These are phyloP conservation scores for Sporothrix sp. DNA, from an alignment of 2,329 filamentous ascomycete genomes.

Conservation along the genomic window DNA sequence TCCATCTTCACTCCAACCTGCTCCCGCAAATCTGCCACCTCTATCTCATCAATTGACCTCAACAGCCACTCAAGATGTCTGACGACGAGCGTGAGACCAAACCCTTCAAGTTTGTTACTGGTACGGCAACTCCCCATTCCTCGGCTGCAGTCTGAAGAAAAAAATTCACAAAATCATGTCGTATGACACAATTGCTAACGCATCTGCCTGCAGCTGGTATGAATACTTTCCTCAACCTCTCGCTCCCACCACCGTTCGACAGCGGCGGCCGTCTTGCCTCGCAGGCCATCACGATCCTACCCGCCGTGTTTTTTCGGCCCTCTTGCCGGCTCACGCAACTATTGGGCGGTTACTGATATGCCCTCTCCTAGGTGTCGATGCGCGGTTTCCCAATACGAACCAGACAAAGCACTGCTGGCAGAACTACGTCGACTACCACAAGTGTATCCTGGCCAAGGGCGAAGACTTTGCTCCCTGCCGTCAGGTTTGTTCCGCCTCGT, in stretches of 20 bases:
- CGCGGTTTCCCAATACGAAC: constrained; percentile 97
- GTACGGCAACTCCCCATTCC: constrained; percentile 13
- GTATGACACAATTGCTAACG: constrained; percentile 18
- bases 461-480: constrained; percentile 96
- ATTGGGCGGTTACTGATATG: neutral
- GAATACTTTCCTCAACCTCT: no score
- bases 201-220: constrained; percentile 16
- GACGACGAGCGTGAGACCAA: constrained; percentile 85
- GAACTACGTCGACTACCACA: constrained; percentile 99
- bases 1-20: constrained; percentile 27
- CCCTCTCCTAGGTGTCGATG: constrained; percentile 73
- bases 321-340: neutral
- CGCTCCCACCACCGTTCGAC: neutral
- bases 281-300: neutral
- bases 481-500: constrained; percentile 57
- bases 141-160: neutral
- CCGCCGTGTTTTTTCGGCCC: neutral
- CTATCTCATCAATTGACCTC: constrained; percentile 24
- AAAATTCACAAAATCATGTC: constrained; percentile 12
- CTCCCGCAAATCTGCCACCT: neutral
- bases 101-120: constrained; percentile 99
- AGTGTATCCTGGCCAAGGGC: constrained; percentile 97
- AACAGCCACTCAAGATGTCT: constrained; percentile 62
- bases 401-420: constrained; percentile 99
- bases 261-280: no score